Percentiles rank a stretch among this genome's conserved stretches.
phyloP scores from a whole-genome alignment of 192 early-diverging fungal species.

The Umbelopsis sp. region DNA sequence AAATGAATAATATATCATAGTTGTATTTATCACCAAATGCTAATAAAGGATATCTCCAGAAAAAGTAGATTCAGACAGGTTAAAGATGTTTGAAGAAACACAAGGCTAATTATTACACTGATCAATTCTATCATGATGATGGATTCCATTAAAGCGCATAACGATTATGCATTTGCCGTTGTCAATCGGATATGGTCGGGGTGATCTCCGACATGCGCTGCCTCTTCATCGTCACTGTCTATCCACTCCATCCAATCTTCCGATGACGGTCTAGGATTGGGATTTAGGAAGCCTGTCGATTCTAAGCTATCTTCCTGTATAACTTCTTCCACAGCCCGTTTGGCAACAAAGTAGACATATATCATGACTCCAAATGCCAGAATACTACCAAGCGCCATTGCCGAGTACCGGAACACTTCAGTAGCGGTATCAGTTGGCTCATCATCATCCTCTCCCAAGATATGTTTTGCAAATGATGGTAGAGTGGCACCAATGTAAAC shows the following conservation, averaged over 20 bases:
- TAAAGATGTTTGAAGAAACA: neutral
- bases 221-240: constrained; percentile 21
- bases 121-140: neutral
- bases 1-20: too few relatives aligned
- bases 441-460: constrained; percentile 35
- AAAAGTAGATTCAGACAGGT: neutral
- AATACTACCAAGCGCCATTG: constrained; percentile 26
- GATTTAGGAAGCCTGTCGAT: constrained; percentile 17
- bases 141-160: neutral
- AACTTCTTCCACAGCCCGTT: constrained; percentile 44
- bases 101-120: neutral
- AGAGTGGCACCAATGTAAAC: constrained; percentile 64
- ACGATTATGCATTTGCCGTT: neutral
- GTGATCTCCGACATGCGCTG: neutral
- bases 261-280: constrained; percentile 2
- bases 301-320: constrained; percentile 29
- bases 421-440: constrained; percentile 12
- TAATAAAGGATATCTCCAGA: too few relatives aligned
- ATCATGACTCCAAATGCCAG: constrained; percentile 48
- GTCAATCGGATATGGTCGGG: neutral
- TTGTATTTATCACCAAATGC: too few relatives aligned
- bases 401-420: constrained; percentile 28
- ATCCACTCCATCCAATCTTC: constrained; percentile 31
- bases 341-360: constrained; percentile 52
- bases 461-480: constrained; percentile 45